These are phyloP conservation scores for Neocatenulostroma microsporum DNA, from an alignment of 2,329 filamentous ascomycete species.

Conservation along the genomic window DNA sequence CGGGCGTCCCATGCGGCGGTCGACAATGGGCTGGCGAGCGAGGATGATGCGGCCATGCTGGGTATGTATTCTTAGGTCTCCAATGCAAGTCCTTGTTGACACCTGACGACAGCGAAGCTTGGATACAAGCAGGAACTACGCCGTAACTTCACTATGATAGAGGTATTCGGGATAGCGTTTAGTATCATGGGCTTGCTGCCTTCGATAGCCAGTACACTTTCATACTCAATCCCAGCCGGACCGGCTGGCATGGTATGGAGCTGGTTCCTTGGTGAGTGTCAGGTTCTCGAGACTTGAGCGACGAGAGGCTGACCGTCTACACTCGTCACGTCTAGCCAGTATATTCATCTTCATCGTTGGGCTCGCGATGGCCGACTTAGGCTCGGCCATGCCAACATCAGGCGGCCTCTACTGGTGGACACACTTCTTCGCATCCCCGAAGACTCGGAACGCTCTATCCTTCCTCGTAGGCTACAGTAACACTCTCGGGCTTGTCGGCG, in stretches of 20 bases:
- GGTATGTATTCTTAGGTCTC: constrained; percentile 36
- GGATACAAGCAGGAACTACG: constrained; percentile 54
- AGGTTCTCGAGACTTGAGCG: too few relatives aligned
- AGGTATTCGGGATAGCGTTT: constrained; percentile 48
- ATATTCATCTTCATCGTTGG: constrained; percentile 44
- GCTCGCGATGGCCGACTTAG: constrained; percentile 47
- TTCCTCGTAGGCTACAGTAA: constrained; percentile 57
- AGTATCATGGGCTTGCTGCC: constrained; percentile 53
- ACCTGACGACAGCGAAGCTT: constrained; percentile 17
- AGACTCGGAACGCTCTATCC: constrained; percentile 50
- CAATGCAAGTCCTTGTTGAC: neutral
- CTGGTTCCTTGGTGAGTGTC: constrained; percentile 55
- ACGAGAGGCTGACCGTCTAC: too few relatives aligned
- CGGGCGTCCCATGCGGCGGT: constrained; percentile 1
- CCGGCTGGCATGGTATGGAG: constrained; percentile 55
- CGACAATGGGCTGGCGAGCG: constrained; percentile 24
- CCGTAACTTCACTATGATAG: constrained; percentile 56
- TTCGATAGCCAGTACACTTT: constrained; percentile 52
- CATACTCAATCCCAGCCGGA: constrained; percentile 53
- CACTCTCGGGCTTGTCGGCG: constrained; percentile 53
- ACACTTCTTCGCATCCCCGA: constrained; percentile 50
- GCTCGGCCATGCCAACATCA: constrained; percentile 47
- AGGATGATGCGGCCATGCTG: constrained; percentile 36
- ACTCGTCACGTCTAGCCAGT: constrained; percentile 31
- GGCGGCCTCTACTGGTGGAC: constrained; percentile 55